phyloP scores from a whole-genome alignment of 768 basidiomycete genomes.

The Sistotremastrum niveocremeum region DNA sequence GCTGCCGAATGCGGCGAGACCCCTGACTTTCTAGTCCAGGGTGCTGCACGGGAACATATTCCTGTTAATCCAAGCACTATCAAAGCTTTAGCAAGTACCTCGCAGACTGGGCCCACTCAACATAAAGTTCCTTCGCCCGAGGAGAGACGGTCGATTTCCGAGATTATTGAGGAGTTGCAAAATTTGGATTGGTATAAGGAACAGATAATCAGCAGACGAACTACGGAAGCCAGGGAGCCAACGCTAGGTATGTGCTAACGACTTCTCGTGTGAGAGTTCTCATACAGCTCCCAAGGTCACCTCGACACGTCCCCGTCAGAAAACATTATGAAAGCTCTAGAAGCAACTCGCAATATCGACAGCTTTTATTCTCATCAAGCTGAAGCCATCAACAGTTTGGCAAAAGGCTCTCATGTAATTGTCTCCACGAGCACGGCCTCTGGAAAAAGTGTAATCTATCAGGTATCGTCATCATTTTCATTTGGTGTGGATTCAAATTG shows the following conservation, averaged over 20 bases:
- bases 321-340: constrained; percentile 40
- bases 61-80: constrained; percentile 42
- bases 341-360: constrained; percentile 43
- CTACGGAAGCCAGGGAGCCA: constrained; percentile 37
- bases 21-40: constrained; percentile 46
- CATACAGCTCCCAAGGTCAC: constrained; percentile 18
- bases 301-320: constrained; percentile 47
- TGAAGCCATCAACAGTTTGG: constrained; percentile 52
- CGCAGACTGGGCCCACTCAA: constrained; percentile 7
- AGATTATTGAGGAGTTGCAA: constrained; percentile 43
- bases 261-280: neutral
- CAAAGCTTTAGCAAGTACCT: constrained; percentile 3
- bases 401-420: constrained; percentile 53
- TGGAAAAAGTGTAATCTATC: constrained; percentile 80
- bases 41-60: constrained; percentile 55
- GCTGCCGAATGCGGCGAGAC: constrained; percentile 36
- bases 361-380: constrained; percentile 61
- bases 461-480: constrained; percentile 30
- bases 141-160: constrained; percentile 42
- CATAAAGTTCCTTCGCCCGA: constrained; percentile 25
- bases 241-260: constrained; percentile 29
- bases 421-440: constrained; percentile 87
- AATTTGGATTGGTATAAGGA: constrained; percentile 51
- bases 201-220: constrained; percentile 51
- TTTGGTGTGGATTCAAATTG: neutral